Base-by-base conservation (phyloP, 164 flowering plant species). In the Magnolia officinalis region DNA sequence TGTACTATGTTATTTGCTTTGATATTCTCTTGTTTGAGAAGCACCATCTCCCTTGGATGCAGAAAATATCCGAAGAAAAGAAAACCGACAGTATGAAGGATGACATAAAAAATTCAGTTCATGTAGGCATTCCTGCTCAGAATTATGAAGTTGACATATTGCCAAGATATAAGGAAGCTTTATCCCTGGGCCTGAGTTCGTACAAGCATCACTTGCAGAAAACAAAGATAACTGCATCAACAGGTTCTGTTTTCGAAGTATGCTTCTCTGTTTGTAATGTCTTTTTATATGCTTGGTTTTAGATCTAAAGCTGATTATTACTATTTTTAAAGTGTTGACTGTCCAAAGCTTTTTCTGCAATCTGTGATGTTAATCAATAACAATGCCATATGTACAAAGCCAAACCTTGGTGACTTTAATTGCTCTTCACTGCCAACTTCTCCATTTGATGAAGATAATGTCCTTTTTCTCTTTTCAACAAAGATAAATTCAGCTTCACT, bases 131-230 rank as follows among this genome's bases (percentile, higher is more conserved):
- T 78, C 79, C 75, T 75, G 81, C 83, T 24, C 24, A 24, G 24
- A 24, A 24, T 24, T 24, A 24, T 24, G 24, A 24, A 24, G 24
- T 24, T 24, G 83, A 81, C 70, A 78, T 78, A 20, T 69, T 81
- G 75, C 83, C 83, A 7, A 72, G 83, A 76, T 81, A 81, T 76
- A 81, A 72, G 78, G 81, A 81, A 70, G 81, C 83, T 13, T 29
- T 81, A 7, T 81, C 81, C 26, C 72, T 76, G 59, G 81, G 83
- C 23, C 73, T 78, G 75, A 73, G 76, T 76, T 81, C 81, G 4
- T 81, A 78, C 71, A 52, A 14, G 64, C 50, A 67, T 49, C 79
- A 78, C 74, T 72, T 81, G 50, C 79, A 78, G 74, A 81, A 72
- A 69, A 68, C 23, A 75, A 81, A 72, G 50, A 64, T 24, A 75